These are phyloP conservation scores for Yamadazyma takamatsuzukensis DNA, from an alignment of 805 yeast genomes.

Conservation along the genomic window DNA sequence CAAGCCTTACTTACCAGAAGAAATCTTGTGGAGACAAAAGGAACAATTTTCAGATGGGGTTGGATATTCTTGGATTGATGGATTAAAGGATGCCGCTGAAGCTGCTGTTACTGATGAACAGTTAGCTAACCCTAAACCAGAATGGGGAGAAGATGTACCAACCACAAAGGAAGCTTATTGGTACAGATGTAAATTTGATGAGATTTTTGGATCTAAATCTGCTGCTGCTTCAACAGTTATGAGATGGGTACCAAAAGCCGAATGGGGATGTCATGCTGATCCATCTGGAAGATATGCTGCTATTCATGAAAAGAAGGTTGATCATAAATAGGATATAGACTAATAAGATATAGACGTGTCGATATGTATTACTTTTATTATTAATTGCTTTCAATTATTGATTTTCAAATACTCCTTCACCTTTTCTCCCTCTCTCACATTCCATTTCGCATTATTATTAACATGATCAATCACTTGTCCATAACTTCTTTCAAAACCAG, in stretches of 20 bases:
- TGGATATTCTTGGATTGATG: constrained; percentile 99
- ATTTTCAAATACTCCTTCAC: constrained; percentile 45
- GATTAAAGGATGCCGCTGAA: constrained; percentile 94
- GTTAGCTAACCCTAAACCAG: constrained; percentile 84
- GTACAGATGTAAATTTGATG: constrained; percentile 97
- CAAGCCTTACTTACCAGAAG: constrained; percentile 90
- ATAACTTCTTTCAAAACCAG: constrained; percentile 54
- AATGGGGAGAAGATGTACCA: constrained; percentile 95
- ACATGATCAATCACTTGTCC: constrained; percentile 56
- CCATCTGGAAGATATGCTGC: constrained; percentile 97
- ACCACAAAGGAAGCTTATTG: constrained; percentile 98
- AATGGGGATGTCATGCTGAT: constrained; percentile 99
- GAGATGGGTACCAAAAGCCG: constrained; percentile 99
- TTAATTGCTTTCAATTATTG: too few relatives aligned
- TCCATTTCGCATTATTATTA: constrained; percentile 49
- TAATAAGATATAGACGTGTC: too few relatives aligned
- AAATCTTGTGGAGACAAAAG: constrained; percentile 98
- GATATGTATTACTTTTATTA: too few relatives aligned
- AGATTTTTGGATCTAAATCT: constrained; percentile 72
- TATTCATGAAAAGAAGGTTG: constrained; percentile 66
- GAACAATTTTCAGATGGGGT: constrained; percentile 99
- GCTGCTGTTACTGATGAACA: constrained; percentile 83
- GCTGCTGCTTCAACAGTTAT: constrained; percentile 88
- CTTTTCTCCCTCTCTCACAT: constrained; percentile 36
- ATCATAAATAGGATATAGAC: too few relatives aligned